These are phyloP conservation scores for Ichthyophthirius multifiliis DNA, from an alignment of 169 alveolate genomes.

Conservation along the genomic window DNA sequence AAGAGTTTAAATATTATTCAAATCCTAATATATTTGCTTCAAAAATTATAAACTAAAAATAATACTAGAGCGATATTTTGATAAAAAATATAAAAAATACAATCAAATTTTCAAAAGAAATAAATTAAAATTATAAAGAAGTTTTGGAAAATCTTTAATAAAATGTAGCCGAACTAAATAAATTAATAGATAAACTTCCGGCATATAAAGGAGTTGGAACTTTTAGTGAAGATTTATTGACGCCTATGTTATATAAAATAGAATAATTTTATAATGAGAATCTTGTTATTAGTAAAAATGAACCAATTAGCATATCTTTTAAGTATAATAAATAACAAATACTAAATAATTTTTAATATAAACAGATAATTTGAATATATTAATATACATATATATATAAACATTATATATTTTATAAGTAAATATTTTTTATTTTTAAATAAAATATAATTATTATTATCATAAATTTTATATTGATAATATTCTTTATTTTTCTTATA, in stretches of 20 bases:
- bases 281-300: not conserved
- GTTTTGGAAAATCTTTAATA: not conserved
- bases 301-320: too few species aligned
- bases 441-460: too few species aligned
- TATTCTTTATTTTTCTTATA: too few species aligned
- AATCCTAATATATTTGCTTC: constrained; percentile 1
- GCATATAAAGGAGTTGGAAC: not conserved
- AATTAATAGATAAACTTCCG: not conserved
- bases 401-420: too few species aligned
- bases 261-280: not conserved
- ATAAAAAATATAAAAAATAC: not conserved
- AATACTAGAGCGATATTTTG: not conserved
- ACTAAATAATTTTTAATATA: too few species aligned
- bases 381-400: too few species aligned
- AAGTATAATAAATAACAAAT: too few species aligned
- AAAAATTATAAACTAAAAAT: not conserved
- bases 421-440: too few species aligned
- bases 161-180: not conserved
- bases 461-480: too few species aligned
- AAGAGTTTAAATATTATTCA: not conserved
- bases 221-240: not conserved
- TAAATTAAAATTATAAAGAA: not conserved
- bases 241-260: not conserved
- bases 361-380: too few species aligned
- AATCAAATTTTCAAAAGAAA: not conserved